Base-by-base conservation (phyloP, 1,139 yeast species). In the Nakaseomyces sp. region DNA sequence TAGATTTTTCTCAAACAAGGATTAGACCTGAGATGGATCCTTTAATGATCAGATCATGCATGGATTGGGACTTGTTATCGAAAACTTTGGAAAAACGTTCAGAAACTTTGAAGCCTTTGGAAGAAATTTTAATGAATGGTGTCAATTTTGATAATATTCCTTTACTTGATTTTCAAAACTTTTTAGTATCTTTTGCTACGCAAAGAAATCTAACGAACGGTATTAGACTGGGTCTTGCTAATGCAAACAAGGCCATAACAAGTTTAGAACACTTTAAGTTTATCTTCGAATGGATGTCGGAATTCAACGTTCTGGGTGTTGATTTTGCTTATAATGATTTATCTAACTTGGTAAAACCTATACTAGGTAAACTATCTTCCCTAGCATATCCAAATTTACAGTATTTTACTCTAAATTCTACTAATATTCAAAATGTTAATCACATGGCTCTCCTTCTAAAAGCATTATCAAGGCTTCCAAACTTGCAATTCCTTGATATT, bases 251-350 rank as follows among this genome's bases (percentile, higher is more conserved):
- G 20, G 33, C 44, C 7, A 40, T 80, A 42, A 66, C 88, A 39
- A 73, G 77, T 46, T 50, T 64, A 5, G 73, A 70, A 25, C 87
- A 86, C 51, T 66, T 84, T 12, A 64, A 70, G 40, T 63, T 73
- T 19, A 64, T 88, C 22, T 71, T 79, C 15, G 66, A 74, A 41
- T 86, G 95, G 93, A 71, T 83, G 40, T 69, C 77, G 3, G 60
- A 65, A 25, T 72, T 73, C 6, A 61, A 66, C 15, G 78, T 89
- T 58, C 77, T 81, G 50, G 96, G 96, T 3, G 73, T 89, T 18
- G 96, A 88, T 67, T 65, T 88, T 39, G 94, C 91, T 1, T 88
- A 82, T 52, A 88, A 88, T 60, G 86, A 84, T 58, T 64, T 88
- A 49, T 54, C 71, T 4, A 76, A 77, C 3, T 76, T 76, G 55